Base-by-base conservation (phyloP, 1,284 basidiomycete species). In the Cerrena zonata region DNA sequence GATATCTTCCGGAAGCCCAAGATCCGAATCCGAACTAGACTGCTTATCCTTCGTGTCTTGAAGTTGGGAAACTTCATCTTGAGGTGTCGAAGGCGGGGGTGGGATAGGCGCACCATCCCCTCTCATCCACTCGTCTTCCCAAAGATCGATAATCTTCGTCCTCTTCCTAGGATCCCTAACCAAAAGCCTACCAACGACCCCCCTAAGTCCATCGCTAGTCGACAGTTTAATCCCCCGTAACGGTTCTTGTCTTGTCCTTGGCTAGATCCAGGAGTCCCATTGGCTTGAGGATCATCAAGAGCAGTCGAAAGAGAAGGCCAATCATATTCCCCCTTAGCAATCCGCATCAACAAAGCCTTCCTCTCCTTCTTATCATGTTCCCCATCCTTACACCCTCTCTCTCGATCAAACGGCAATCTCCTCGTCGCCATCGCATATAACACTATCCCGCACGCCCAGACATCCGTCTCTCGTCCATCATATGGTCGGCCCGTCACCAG, bases 371-470 rank as follows among this genome's bases (percentile, higher is more conserved):
- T 45, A 53, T 58, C 38, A 58, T 67, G 34, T 5, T 41, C 21
- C 2, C 49, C 44, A 56, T 57, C 34, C 59, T 58, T 4, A 51
- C 59, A 11, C 25, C 34, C 19, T 19, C 36, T 30, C 5, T 51
- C 41, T 23, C 36, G 26, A 37, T 60, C 81, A 64, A 86, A 87
- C 2, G 83, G 84, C 49, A 87, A 61, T 24, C 69, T 71, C 47
- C 90, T 77, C 15, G 77, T 81, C 5, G 84, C 74, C 39, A 93
- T 72, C 7, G 86, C 88, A 65, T 84, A 94, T 3, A 92, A 69
- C 34, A 93, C 89, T 3, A 93, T 85, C 0, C 91, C 91, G 54
- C 89, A 82, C 2, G 91, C 89, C 91, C 92, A 96, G 0, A 86
- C 84, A 64, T 96, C 93, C 47, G 91, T 94, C 64, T 86, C 78